A percentile compares a stretch with the other conserved stretches of the same genome.
Conservation (phyloP, 1,284 basidiomycete species). For the Salmacisia buchloeana region DNA sequence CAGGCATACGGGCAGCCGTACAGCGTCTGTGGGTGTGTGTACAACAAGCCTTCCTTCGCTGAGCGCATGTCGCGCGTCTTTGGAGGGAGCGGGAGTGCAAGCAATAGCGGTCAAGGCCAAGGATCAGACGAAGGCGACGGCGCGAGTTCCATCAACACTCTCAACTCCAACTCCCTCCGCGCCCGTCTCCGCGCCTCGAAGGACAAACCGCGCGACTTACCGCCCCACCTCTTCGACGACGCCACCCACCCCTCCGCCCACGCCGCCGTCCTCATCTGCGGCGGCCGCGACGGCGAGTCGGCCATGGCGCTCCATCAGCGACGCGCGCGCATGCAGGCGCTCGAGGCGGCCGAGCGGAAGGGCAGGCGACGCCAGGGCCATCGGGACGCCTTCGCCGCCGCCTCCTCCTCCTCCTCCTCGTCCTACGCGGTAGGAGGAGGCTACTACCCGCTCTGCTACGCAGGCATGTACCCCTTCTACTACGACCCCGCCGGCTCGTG, state of each 20-base stretch:
- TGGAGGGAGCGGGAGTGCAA: conserved; percentile 6
- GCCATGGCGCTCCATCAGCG: conserved; percentile 11
- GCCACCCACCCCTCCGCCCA: conserved; percentile 30
- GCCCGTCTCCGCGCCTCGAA: conserved; percentile 13
- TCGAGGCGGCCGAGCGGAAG: conserved; percentile 22
- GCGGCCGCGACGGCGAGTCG: too few species aligned
- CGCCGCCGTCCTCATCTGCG: conserved; percentile 22
- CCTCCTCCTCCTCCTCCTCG: background rate
- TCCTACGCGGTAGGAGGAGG: too few species aligned
- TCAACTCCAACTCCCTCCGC: too few species aligned
- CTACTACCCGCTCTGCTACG: background rate
- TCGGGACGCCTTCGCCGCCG: conserved; percentile 25
- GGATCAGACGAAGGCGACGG: background rate
- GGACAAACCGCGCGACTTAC: conserved; percentile 2
- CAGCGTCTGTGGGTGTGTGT: conserved; percentile 29
- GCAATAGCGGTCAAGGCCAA: too few species aligned
- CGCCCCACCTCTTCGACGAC: conserved; percentile 9
- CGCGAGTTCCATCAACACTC: background rate
- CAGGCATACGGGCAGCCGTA: conserved; percentile 28
- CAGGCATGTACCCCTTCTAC: conserved; percentile 24
- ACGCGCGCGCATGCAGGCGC: conserved; percentile 19
- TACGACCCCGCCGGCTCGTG: conserved; percentile 18
- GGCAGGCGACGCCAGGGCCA: conserved; percentile 27
- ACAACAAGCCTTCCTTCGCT: conserved; percentile 21
- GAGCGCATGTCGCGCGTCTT: conserved; percentile 13